Base-by-base conservation (phyloP, 345 rosid genomes). In the Camelina sativa region DNA sequence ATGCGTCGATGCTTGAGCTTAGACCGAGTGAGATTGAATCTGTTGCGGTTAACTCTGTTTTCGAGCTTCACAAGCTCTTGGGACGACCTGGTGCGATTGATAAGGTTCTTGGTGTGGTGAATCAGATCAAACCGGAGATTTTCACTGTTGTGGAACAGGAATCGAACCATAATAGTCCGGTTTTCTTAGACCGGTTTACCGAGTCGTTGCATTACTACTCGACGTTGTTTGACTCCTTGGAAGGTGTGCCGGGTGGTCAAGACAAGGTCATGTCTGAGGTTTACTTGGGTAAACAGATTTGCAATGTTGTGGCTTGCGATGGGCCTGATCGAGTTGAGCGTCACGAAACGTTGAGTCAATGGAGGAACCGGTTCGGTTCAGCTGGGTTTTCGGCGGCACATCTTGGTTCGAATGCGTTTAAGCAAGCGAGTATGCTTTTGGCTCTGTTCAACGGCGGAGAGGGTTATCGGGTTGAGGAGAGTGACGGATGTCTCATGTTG, bases 391-490 rank as follows among this genome's bases (percentile, higher is more conserved):
- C 63, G 1, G 83, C 94, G 58, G 98, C 79, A 5, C 89, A 87
- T 43, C 80, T 92, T 1, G 92, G 98, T 47, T 92, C 96, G 0
- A 90, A 90, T 65, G 98, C 98, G 63, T 92, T 77, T 55, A 88
- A 85, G 81, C 94, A 92, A 80, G 98, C 96, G 0, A 87, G 98
- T 30, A 84, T 83, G 90, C 57, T 92, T 4, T 28, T 92, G 79
- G 96, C 85, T 10, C 40, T 88, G n/a, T 90, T 81, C 38, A 85
- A 87, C 6, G 89, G 92, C 19, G 92, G 94, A 1, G 96, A 88
- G 1, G 96, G 98, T 48, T 92, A 88, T 52, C 78, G 79, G 11
- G 98, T 92, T 80, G 98, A 92, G 68, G 98, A 92, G 84, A 85
- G 78, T 10, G 74, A 80, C 8, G 98, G 96, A 0, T 86, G 91